Percentiles rank a stretch among this genome's conserved stretches.
Evolutionary conservation across 495 filamentous ascomycete genomes (phyloP).

Genomic region (Ascobolus immersus): DNA sequence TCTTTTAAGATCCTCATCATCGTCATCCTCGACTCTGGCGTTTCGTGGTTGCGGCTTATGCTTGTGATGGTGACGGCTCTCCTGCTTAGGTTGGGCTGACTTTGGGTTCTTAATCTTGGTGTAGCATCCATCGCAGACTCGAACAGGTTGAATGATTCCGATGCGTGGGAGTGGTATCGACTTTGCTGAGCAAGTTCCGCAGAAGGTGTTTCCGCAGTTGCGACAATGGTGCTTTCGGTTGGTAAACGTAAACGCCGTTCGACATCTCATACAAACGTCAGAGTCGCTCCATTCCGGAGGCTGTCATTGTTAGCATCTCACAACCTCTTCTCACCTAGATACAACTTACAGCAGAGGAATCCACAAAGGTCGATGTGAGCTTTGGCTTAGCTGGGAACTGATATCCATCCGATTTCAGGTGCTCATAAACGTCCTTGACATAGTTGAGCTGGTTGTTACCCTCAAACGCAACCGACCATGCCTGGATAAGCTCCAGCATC

Average conservation of each 20-base stretch:
- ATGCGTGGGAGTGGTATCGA: conserved; percentile 69
- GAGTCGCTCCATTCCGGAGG: conserved; percentile 95
- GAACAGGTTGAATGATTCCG: conserved; percentile 69
- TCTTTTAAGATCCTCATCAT: conserved; percentile 41
- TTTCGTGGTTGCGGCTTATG: conserved; percentile 46
- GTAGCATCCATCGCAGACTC: conserved; percentile 94
- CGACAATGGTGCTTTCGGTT: conserved; percentile 96
- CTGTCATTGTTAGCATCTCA: conserved; percentile 20
- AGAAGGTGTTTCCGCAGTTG: conserved; percentile 93
- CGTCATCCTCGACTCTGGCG: conserved; percentile 47
- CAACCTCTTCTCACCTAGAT: background rate
- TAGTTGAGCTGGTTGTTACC: conserved; percentile 63
- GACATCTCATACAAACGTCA: conserved; percentile 94
- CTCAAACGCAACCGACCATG: conserved; percentile 77
- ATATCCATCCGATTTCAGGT: conserved; percentile 59
- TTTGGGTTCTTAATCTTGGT: conserved; percentile 60
- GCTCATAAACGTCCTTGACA: conserved; percentile 62
- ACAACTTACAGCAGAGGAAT: conserved; percentile 69
- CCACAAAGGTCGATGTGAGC: conserved; percentile 81
- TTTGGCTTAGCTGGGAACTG: conserved; percentile 69
- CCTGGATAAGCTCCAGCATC: conserved; percentile 78
- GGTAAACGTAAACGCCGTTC: conserved; percentile 84
- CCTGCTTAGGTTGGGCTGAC: conserved; percentile 13
- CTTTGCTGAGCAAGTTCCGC: conserved; percentile 78
- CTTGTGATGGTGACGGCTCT: conserved; percentile 5